Evolutionary conservation across 106 monocot species (phyloP).

Genomic region (Phalaenopsis aphrodite): DNA sequence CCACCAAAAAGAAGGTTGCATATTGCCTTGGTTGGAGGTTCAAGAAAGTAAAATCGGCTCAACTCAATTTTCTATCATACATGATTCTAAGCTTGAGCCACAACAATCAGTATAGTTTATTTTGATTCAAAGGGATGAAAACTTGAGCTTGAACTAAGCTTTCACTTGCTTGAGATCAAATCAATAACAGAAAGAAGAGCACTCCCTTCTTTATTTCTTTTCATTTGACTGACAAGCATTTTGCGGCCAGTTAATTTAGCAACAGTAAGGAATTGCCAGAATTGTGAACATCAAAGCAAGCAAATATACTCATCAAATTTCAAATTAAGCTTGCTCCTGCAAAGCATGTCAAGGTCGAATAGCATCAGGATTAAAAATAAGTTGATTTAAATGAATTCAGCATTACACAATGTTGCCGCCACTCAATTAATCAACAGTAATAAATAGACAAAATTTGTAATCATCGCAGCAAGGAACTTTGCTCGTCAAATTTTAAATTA

Average conservation of each 20-base stretch:
- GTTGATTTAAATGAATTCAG: background rate
- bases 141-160: background rate
- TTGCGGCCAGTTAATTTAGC: background rate
- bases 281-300: background rate
- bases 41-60: background rate
- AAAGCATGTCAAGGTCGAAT: background rate
- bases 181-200: background rate
- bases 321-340: background rate
- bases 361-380: background rate
- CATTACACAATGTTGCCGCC: background rate
- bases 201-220: background rate
- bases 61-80: background rate
- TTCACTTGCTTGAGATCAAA: background rate
- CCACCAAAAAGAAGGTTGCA: background rate
- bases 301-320: background rate
- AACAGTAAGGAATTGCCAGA: background rate
- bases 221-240: background rate
- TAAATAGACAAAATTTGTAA: background rate
- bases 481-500: background rate
- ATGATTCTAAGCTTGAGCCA: no score
- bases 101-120: background rate
- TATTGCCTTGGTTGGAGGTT: background rate
- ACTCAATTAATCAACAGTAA: background rate
- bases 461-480: background rate
- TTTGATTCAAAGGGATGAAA: background rate